phyloP scores from a whole-genome alignment of 2,329 filamentous ascomycete genomes.

The Botrytis porri region DNA sequence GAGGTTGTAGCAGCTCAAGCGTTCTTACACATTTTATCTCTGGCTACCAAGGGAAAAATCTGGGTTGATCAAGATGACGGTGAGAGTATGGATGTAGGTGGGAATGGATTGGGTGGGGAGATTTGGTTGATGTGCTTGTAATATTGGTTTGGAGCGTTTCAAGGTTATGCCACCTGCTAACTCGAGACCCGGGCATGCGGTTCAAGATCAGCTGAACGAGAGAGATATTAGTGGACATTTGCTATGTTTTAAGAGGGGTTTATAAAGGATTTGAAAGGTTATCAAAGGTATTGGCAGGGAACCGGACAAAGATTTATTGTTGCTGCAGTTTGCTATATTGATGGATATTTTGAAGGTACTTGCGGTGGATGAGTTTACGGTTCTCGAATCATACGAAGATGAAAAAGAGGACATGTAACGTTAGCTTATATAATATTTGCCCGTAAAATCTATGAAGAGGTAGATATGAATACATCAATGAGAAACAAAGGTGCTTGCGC shows the following conservation, averaged over 20 bases:
- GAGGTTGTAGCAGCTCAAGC: conserved; percentile 68
- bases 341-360: neutral
- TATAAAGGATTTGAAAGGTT: neutral
- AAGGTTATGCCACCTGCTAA: neutral
- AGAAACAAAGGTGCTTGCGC: neutral
- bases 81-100: neutral
- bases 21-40: conserved; percentile 68
- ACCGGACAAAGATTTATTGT: neutral
- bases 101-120: conserved; percentile 7
- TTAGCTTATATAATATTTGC: conserved; percentile 3
- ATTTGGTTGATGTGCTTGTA: conserved; percentile 18
- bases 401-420: neutral
- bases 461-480: neutral
- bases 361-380: neutral
- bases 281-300: neutral
- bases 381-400: neutral
- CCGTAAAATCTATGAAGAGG: neutral
- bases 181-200: neutral
- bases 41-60: conserved; percentile 65
- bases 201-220: neutral
- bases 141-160: neutral
- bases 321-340: conserved; percentile 2
- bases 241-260: neutral
- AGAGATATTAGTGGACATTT: neutral
- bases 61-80: conserved; percentile 54